A percentile compares a stretch with the other conserved stretches of the same genome.
Evolutionary conservation across 179 eudicot genomes (phyloP).

Genomic region (Silene noctiflora): DNA sequence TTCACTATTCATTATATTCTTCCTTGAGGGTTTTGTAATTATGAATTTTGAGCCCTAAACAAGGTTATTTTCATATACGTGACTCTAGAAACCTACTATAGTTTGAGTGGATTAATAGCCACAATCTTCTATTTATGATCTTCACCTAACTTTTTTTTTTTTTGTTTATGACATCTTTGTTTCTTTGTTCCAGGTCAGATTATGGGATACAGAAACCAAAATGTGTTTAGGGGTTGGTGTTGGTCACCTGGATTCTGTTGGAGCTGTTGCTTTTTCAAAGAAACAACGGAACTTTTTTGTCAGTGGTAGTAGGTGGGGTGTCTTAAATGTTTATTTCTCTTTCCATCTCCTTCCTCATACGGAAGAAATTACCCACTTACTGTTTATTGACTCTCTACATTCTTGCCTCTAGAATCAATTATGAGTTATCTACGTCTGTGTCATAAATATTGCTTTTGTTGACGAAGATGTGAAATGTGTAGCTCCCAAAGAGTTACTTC

Average conservation of each 20-base stretch:
- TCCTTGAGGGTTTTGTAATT: neutral
- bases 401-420: neutral
- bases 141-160: neutral
- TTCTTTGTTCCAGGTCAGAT: constrained; percentile 59
- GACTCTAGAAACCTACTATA: neutral
- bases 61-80: neutral
- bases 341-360: neutral
- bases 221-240: constrained; percentile 67
- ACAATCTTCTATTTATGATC: neutral
- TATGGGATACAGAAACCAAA: constrained; percentile 69
- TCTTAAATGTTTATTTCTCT: neutral
- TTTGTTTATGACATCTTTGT: neutral
- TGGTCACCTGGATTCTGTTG: constrained; percentile 92
- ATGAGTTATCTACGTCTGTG: neutral
- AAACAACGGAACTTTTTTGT: constrained; percentile 67
- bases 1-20: neutral
- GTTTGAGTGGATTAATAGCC: neutral
- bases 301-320: constrained; percentile 82
- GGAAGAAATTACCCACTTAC: neutral
- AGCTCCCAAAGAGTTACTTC: neutral
- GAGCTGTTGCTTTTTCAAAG: constrained; percentile 89
- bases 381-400: neutral
- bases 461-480: neutral
- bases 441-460: neutral
- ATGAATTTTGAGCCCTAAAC: neutral